A percentile compares a stretch with the other conserved stretches of the same genome.
Evolutionary conservation across 495 filamentous ascomycete species (phyloP).

Genomic region (Podospora sp.): DNA sequence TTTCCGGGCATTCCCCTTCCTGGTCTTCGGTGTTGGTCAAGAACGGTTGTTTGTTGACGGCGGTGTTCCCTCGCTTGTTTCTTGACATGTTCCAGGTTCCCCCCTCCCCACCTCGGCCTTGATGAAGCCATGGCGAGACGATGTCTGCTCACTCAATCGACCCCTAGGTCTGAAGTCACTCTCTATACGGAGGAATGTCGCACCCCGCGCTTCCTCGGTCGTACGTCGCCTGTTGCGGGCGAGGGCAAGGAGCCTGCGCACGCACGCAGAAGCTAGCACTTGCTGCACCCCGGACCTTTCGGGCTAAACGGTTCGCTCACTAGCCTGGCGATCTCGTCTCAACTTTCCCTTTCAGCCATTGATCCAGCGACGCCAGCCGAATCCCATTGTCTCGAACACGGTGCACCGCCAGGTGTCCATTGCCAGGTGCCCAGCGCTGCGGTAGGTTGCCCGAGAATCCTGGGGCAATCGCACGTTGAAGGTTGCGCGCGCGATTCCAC

Average conservation of each 20-base stretch:
- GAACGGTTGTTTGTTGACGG: neutral
- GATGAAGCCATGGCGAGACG: conserved; percentile 11
- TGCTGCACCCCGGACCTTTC: neutral
- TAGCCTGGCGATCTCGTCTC: conserved; percentile 17
- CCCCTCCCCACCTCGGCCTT: neutral
- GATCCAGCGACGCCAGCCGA: conserved; percentile 2
- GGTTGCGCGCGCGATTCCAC: neutral
- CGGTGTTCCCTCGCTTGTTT: neutral
- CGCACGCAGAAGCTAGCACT: neutral
- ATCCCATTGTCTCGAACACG: neutral
- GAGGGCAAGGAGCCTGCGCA: neutral
- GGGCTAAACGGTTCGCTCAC: neutral
- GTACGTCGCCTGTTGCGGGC: neutral
- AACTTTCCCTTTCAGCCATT: conserved; percentile 10
- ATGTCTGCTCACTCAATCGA: neutral
- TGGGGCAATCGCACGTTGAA: neutral
- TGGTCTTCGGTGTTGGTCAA: neutral
- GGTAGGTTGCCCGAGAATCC: neutral
- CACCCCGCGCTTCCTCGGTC: neutral
- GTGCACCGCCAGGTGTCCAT: too few species aligned
- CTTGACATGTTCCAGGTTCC: conserved; percentile 5
- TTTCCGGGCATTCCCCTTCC: neutral
- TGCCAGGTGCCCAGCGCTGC: too few species aligned
- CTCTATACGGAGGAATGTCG: neutral
- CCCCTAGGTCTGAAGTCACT: neutral